These are phyloP conservation scores for Lyophyllum decastes DNA, from an alignment of 768 basidiomycete species.

Conservation along the genomic window DNA sequence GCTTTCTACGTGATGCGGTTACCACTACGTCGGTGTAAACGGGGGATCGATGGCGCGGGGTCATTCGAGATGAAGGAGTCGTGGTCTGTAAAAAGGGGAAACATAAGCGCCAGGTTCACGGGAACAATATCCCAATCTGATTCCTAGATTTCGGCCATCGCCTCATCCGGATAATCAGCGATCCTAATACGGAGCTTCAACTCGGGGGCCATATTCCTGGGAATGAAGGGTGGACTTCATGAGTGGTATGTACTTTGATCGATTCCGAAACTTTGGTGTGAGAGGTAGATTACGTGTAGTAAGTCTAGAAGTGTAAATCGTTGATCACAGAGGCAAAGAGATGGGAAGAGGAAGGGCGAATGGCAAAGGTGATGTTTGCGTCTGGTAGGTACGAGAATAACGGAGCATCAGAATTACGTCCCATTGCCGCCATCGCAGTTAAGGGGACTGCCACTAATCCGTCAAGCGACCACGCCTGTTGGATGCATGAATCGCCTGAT, in stretches of 20 bases:
- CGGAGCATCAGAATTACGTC: not conserved
- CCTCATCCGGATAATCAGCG: constrained; percentile 19
- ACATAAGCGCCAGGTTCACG: constrained; percentile 18
- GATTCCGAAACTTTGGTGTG: not conserved
- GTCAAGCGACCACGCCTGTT: too few relatives aligned
- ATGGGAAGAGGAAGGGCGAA: not conserved
- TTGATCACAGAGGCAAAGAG: not conserved
- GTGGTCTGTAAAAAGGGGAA: not conserved
- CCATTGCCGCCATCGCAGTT: too few relatives aligned
- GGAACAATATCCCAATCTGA: constrained; percentile 15
- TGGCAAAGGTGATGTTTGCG: not conserved
- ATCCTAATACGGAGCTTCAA: constrained; percentile 12
- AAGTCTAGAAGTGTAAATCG: not conserved
- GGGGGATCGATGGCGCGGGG: not conserved
- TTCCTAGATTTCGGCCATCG: constrained; percentile 21
- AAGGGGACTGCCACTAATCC: too few relatives aligned
- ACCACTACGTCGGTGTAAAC: constrained; percentile 6
- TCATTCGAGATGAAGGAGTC: not conserved
- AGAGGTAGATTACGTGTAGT: not conserved
- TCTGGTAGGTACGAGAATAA: not conserved
- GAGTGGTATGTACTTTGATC: too few relatives aligned
- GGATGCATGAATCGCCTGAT: too few relatives aligned
- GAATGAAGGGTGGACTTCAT: constrained; percentile 1
- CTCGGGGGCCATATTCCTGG: constrained; percentile 17
- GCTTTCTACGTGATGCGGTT: not conserved